Conservation (phyloP, 108 stramenopile species). For the Stephanodiscus minutulus region DNA sequence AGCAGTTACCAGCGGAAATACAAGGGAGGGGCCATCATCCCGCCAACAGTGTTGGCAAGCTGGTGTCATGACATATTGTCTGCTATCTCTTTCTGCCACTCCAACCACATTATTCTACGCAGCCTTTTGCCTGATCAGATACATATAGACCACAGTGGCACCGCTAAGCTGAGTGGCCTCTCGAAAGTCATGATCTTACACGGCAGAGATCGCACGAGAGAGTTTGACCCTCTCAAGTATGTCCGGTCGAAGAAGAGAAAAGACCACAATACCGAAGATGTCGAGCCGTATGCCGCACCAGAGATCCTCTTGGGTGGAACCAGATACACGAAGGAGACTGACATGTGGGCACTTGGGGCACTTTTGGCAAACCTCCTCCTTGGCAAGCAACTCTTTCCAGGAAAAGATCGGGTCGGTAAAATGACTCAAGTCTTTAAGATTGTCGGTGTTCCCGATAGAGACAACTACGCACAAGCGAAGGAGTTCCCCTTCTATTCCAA, state of each 20-base stretch:
- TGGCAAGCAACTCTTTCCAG: slow-evolving; percentile 75
- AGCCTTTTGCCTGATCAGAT: slow-evolving; percentile 75
- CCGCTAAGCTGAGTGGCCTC: slow-evolving; percentile 70
- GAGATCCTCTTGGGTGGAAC: slow-evolving; percentile 80
- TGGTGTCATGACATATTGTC: slow-evolving; percentile 84
- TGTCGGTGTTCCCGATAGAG: slow-evolving; percentile 64
- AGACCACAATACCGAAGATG: slow-evolving; percentile 61
- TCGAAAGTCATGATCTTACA: slow-evolving; percentile 69
- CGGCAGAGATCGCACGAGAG: slow-evolving; percentile 49
- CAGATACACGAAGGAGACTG: slow-evolving; percentile 74
- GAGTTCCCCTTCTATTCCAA: slow-evolving; percentile 72
- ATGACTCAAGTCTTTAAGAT: slow-evolving; percentile 73
- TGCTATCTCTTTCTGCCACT: slow-evolving; percentile 79
- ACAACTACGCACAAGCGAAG: slow-evolving; percentile 61
- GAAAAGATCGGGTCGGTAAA: slow-evolving; percentile 69
- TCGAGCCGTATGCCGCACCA: slow-evolving; percentile 72
- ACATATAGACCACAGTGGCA: slow-evolving; percentile 77
- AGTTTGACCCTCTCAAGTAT: slow-evolving; percentile 53
- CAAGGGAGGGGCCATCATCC: slow-evolving; percentile 38
- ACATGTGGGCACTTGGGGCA: slow-evolving; percentile 85
- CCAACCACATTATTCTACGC: slow-evolving; percentile 75
- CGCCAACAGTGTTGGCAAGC: slow-evolving; percentile 62
- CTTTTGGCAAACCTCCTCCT: slow-evolving; percentile 76
- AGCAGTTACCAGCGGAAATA: slow-evolving; percentile 50
- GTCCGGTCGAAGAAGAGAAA: slow-evolving; percentile 49